These are phyloP conservation scores for Hypericum perforatum DNA, from an alignment of 345 rosid genomes.

Conservation along the genomic window DNA sequence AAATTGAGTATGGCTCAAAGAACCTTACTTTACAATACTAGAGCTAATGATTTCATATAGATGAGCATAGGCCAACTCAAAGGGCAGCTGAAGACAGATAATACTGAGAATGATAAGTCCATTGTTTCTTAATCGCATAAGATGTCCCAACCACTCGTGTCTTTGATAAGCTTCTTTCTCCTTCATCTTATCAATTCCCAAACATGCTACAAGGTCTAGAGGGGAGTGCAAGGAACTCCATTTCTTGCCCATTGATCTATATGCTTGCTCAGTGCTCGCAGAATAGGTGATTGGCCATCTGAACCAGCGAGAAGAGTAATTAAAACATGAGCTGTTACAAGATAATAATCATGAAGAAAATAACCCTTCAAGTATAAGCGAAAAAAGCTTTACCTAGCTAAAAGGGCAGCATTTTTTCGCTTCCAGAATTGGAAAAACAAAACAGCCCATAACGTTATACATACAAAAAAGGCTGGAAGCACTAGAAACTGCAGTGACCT, in stretches of 20 bases:
- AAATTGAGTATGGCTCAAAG: neutral
- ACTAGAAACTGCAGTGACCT: constrained; percentile 66
- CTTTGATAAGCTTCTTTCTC: constrained; percentile 75
- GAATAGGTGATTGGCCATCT: constrained; percentile 82
- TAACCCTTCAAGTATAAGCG: neutral
- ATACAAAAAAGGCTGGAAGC: constrained; percentile 63
- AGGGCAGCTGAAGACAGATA: constrained; percentile 93
- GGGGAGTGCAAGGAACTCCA: constrained; percentile 47
- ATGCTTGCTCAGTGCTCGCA: constrained; percentile 48
- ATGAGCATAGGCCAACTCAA: constrained; percentile 94
- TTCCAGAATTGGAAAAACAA: constrained; percentile 96
- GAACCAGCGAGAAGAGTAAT: constrained; percentile 9
- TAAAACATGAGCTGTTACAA: neutral
- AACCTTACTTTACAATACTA: constrained; percentile 53
- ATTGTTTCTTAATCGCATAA: constrained; percentile 72
- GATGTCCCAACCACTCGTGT: constrained; percentile 76
- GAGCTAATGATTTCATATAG: constrained; percentile 57
- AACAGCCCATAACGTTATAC: constrained; percentile 70
- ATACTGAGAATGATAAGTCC: constrained; percentile 52
- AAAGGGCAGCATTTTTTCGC: constrained; percentile 71
- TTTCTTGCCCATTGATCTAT: constrained; percentile 44
- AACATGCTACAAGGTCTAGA: constrained; percentile 29
- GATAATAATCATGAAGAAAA: neutral
- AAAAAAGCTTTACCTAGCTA: constrained; percentile 46
- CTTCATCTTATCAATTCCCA: constrained; percentile 36